Base-by-base conservation (phyloP, 345 rosid genomes). In the Gossypioides kirkii region DNA sequence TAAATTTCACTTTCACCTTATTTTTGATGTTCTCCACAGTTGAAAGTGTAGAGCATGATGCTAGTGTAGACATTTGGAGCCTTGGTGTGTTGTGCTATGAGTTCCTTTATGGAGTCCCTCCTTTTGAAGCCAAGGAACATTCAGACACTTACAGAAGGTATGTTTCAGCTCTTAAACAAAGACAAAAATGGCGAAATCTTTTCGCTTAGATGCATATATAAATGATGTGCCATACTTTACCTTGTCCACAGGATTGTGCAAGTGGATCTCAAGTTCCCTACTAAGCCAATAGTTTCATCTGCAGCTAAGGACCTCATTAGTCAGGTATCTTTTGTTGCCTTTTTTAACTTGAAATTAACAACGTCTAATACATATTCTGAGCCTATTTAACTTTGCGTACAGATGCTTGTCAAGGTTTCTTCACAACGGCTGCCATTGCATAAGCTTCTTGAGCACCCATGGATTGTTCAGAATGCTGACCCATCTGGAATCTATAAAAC, bases 361-460 rank as follows among this genome's bases (percentile, higher is more conserved):
- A 71, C 13, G 25, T 47, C 43, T 7, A 8, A n/a, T 60, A 22
- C 32, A 56, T 11, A 46, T 43, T 6, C 74, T 70, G 53, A 76
- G 36, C 8, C 38, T 32, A 0, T 77, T 49, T 53, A 9, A 28
- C 18, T 59, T 8, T 45, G 16, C 1, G 60, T 41, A 64, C 80
- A 95, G 99, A 96, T 96, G 98, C 99, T 96, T 63, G 93, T 91
- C 69, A 96, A 90, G 96, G 98, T 91, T 26, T 88, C 93, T 69
- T 76, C 86, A 0, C 70, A 84, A 75, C 98, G 99, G 60, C 79
- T 96, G 77, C 97, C 97, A 20, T 58, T 93, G 26, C 95, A 90
- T 79, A 96, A 89, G 77, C 87, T 96, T 74, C 92, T 96, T 3
- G 96, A 93, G 87, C 99, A 96, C 75, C 93, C 98, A 0, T 96